Base-by-base conservation (phyloP, 129 eudicot species). In the Saposhnikovia divaricata region DNA sequence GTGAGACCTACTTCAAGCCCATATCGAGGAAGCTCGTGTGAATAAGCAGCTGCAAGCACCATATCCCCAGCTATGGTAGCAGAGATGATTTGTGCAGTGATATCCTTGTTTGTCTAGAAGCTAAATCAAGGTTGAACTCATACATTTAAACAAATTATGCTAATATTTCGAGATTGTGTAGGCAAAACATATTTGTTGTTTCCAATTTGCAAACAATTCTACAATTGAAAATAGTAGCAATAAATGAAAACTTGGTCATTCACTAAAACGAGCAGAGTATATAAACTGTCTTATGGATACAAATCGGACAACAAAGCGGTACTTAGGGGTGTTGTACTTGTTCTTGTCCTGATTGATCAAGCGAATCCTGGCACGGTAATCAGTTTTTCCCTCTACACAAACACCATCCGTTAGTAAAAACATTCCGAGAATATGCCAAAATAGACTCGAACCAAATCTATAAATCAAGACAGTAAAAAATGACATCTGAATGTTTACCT, bases 1-100 rank as follows among this genome's bases (percentile, higher is more conserved):
- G 97, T 90, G 12, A 91, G 96, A 25, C 98, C 98, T 14, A 91
- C 92, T 86, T 93, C 88, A 86, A 93, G 98, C 18, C 98, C 98
- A 73, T 87, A 93, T 0, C 69, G 90, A 18, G 97, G 96, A 31
- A 93, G 84, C 81, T 93, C 98, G 79, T 91, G 97, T 15, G 98
- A 86, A 85, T 93, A 93, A 3, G 98, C 98, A 63, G 97, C 83
- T 14, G 91, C 89, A 72, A 91, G 96, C 71, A 94, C 86, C 81
- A 87, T 84, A 68, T 94, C 98, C 10, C 98, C 98, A 80, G 97
- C 85, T 72, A 94, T 92, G 85, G 89, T 92, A 46, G 98, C 97
- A 73, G 97, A 94, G 2, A 87, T 83, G 47, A 94, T 79, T 79
- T 94, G 98, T 14, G 93, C 93, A 84, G 74, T 79, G 2, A 94